phyloP scores from a whole-genome alignment of 192 early-diverging fungal genomes.

The Backusella liffmaniae region DNA sequence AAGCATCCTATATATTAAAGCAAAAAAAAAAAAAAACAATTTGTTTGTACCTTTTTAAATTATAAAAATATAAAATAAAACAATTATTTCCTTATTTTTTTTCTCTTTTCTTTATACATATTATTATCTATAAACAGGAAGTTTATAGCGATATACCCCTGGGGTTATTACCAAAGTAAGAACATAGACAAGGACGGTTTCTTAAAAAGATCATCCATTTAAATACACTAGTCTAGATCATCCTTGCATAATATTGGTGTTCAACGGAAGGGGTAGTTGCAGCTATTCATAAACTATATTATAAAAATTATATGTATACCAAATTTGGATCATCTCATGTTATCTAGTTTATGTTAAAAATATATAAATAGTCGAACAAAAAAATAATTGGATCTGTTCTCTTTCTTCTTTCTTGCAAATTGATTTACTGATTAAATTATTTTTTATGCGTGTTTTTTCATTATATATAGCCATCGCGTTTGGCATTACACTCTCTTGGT shows the following conservation, averaged over 20 bases:
- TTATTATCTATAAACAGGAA: not conserved
- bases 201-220: not conserved
- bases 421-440: not conserved
- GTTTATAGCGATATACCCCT: not conserved
- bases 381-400: not conserved
- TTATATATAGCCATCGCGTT: not conserved
- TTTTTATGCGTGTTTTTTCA: not conserved
- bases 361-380: not conserved
- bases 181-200: not conserved
- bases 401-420: not conserved
- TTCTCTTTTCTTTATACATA: not conserved
- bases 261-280: not conserved
- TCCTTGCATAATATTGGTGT: not conserved
- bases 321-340: not conserved
- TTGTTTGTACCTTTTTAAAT: not conserved
- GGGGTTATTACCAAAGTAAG: not conserved
- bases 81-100: not conserved
- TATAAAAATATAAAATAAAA: not conserved
- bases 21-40: not conserved
- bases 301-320: not conserved
- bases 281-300: not conserved
- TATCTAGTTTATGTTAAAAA: not conserved
- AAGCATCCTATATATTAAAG: not conserved
- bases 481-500: not conserved
- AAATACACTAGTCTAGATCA: not conserved